Evolutionary conservation across 805 yeast species (phyloP).

Genomic region (Saccharomycopsis sp.): DNA sequence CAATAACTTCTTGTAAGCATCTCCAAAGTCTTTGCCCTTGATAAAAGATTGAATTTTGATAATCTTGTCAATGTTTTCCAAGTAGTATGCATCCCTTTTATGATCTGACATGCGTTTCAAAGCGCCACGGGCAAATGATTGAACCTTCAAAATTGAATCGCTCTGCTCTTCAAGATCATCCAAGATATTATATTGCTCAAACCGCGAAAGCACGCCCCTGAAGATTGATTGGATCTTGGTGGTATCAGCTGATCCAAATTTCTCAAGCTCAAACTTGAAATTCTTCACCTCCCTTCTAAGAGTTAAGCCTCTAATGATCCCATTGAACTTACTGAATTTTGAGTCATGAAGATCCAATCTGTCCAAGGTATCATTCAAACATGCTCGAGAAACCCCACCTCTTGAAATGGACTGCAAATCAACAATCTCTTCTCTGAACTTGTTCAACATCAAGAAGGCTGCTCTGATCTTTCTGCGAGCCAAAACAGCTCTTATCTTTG

Average conservation of each 20-base stretch:
- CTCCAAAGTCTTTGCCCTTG: conserved; percentile 56
- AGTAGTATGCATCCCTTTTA: conserved; percentile 39
- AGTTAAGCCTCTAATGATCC: conserved; percentile 36
- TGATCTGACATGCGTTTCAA: conserved; percentile 25
- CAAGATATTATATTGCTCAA: conserved; percentile 40
- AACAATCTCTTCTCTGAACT: conserved; percentile 2
- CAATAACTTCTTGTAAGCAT: conserved; percentile 66
- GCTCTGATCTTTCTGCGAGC: background rate
- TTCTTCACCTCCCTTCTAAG: conserved; percentile 27
- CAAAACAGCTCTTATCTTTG: conserved; percentile 7
- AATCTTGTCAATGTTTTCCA: conserved; percentile 44
- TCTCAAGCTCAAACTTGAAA: conserved; percentile 21
- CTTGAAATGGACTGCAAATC: conserved; percentile 38
- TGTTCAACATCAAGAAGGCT: background rate
- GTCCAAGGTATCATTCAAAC: conserved; percentile 34
- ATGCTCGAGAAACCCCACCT: conserved; percentile 37
- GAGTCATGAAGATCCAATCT: conserved; percentile 33
- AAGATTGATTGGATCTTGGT: conserved; percentile 45
- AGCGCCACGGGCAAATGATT: conserved; percentile 46
- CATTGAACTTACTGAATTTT: conserved; percentile 31
- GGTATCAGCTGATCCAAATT: conserved; percentile 24
- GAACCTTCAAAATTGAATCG: conserved; percentile 35
- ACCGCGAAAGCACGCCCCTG: conserved; percentile 57
- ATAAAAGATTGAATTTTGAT: conserved; percentile 66
- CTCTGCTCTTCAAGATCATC: conserved; percentile 43